phyloP scores from a whole-genome alignment of 352 stramenopile species.

The Thalassiosira exigua region DNA sequence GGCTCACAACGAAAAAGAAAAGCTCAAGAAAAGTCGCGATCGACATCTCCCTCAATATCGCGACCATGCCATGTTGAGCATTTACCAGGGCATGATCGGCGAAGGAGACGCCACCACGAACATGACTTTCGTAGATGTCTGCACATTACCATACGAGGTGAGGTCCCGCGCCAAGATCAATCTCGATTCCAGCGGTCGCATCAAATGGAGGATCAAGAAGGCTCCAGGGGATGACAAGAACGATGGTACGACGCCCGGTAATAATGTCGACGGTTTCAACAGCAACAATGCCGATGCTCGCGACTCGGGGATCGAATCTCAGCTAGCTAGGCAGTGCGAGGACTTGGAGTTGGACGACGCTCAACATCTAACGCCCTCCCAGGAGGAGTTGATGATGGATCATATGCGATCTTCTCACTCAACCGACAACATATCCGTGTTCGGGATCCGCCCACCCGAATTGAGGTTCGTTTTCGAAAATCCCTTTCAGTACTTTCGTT shows the following conservation, averaged over 20 bases:
- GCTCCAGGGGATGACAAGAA: conserved; percentile 1
- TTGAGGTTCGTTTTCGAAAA: conserved; percentile 12
- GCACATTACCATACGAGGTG: conserved; percentile 24
- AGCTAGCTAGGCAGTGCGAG: background rate
- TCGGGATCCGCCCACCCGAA: conserved; percentile 16
- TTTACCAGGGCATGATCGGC: conserved; percentile 20
- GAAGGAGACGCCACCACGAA: conserved; percentile 40
- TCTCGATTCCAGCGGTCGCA: conserved; percentile 8
- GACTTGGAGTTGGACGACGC: background rate
- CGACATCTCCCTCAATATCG: conserved; percentile 10
- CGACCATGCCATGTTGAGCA: conserved; percentile 21
- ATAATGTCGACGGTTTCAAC: background rate
- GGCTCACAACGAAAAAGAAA: conserved; percentile 30
- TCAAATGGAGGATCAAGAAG: background rate
- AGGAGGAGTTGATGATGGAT: conserved; percentile 6
- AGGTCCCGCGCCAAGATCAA: conserved; percentile 12
- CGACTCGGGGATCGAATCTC: background rate
- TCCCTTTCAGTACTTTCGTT: conserved; percentile 25
- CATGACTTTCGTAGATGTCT: conserved; percentile 21
- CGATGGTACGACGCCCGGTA: background rate
- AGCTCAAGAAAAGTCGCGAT: conserved; percentile 12
- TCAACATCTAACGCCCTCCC: conserved; percentile 9
- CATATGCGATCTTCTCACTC: background rate
- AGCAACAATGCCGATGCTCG: background rate
- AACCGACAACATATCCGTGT: conserved; percentile 33